Conservation (phyloP, 208 protist species). For the Novymonas esmeraldas region DNA sequence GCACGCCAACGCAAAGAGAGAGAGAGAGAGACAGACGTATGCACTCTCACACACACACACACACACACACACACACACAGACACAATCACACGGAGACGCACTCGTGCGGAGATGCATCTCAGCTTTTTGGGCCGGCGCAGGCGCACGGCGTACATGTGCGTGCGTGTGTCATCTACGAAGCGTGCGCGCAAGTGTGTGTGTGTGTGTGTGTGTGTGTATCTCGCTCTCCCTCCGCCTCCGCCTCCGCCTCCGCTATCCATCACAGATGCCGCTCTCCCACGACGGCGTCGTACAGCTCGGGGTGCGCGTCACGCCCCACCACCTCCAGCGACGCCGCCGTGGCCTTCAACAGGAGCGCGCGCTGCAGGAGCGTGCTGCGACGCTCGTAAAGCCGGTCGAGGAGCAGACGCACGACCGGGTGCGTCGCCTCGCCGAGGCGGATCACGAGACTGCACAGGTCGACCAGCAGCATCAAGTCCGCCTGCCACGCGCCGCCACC, state of each 20-base stretch:
- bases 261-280: conserved; percentile 27
- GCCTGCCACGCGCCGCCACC: conserved; percentile 14
- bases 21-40: not conserved
- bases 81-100: not conserved
- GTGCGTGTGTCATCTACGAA: not conserved
- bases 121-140: not conserved
- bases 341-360: conserved; percentile 48
- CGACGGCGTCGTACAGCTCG: conserved; percentile 37
- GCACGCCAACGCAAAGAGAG: not conserved
- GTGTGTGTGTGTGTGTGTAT: not conserved
- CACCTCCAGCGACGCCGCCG: conserved; percentile 43
- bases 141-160: not conserved
- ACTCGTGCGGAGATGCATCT: not conserved
- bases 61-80: not conserved
- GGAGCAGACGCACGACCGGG: conserved; percentile 44
- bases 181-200: not conserved
- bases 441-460: conserved; percentile 32
- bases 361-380: conserved; percentile 62
- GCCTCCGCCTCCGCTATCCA: not conserved
- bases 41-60: not conserved
- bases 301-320: conserved; percentile 46
- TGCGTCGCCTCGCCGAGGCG: conserved; percentile 27
- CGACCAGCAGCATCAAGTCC: conserved; percentile 39
- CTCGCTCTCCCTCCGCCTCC: not conserved
- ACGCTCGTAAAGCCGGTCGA: conserved; percentile 55